Percentiles rank a stretch among this genome's conserved stretches.
Conservation (phyloP, 75 land plant species). For the Pinus albicaulis region DNA sequence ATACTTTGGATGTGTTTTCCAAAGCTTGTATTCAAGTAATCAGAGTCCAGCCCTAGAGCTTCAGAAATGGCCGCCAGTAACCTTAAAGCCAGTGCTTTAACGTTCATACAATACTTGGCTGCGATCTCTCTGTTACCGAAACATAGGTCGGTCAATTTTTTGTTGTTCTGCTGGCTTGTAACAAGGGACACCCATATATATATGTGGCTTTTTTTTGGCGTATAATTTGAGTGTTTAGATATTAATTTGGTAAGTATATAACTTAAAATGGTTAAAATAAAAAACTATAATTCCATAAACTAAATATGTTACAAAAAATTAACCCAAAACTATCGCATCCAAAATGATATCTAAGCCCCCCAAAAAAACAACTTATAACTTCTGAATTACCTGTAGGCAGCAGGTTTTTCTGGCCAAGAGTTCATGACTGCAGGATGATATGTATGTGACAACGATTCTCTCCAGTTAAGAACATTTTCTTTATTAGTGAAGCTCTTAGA, state of each 20-base stretch:
- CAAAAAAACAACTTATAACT: no score
- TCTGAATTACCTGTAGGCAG: neutral
- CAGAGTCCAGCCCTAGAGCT: conserved; percentile 30
- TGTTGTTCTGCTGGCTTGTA: no score
- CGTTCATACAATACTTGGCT: conserved; percentile 20
- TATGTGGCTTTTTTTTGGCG: no score
- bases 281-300: no score
- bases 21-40: conserved; percentile 22
- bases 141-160: neutral
- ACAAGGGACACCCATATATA: no score
- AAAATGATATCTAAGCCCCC: no score
- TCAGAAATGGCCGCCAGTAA: conserved; percentile 52
- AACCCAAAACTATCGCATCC: no score
- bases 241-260: no score
- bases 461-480: neutral
- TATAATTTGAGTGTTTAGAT: no score
- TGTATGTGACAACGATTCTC: neutral
- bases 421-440: neutral
- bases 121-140: conserved; percentile 26
- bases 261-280: no score
- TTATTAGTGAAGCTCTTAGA: neutral
- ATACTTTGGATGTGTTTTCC: conserved; percentile 16
- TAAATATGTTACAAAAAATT: no score
- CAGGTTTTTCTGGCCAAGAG: neutral
- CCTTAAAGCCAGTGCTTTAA: conserved; percentile 20